A percentile compares a stretch with the other conserved stretches of the same genome.
phyloP scores from a whole-genome alignment of 805 yeast species.

The Sugiyamaella qingdaonensis region DNA sequence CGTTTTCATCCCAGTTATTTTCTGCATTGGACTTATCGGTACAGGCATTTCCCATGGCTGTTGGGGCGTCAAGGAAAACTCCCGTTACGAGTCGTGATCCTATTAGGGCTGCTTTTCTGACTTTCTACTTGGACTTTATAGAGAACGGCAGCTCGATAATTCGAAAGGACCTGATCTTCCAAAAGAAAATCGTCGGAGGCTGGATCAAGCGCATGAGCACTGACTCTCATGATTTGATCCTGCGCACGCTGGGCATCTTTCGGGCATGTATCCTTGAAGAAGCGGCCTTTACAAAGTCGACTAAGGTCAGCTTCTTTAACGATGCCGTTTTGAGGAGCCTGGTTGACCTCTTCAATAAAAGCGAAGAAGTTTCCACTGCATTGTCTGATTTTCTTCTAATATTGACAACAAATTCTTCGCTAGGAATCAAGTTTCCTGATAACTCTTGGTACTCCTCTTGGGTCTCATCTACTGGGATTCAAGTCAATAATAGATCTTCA shows the following conservation, averaged over 20 bases:
- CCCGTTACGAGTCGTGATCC: background rate
- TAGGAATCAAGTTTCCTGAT: constrained; percentile 33
- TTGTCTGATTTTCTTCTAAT: constrained; percentile 45
- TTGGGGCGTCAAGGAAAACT: constrained; percentile 45
- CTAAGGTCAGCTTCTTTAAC: constrained; percentile 72
- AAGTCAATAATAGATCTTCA: constrained; percentile 63
- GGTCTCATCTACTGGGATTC: constrained; percentile 10
- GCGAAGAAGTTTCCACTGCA: constrained; percentile 26
- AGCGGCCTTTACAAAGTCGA: constrained; percentile 53
- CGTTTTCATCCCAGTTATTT: constrained; percentile 52
- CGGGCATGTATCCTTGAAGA: constrained; percentile 55
- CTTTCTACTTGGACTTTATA: constrained; percentile 56
- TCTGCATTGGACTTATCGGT: constrained; percentile 65
- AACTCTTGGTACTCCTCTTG: constrained; percentile 28
- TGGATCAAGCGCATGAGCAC: constrained; percentile 62
- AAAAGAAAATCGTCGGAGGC: constrained; percentile 54
- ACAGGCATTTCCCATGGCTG: constrained; percentile 55
- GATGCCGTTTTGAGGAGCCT: constrained; percentile 66
- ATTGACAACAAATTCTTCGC: constrained; percentile 42
- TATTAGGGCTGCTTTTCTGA: constrained; percentile 52
- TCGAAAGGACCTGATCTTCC: constrained; percentile 60
- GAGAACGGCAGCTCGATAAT: constrained; percentile 47
- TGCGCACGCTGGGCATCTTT: constrained; percentile 44
- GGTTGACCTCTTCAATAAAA: constrained; percentile 47
- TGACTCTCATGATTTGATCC: constrained; percentile 47